Conservation (phyloP, 228 moss, liverwort and hornwort genomes). For the Sphagnum magellanicum region DNA sequence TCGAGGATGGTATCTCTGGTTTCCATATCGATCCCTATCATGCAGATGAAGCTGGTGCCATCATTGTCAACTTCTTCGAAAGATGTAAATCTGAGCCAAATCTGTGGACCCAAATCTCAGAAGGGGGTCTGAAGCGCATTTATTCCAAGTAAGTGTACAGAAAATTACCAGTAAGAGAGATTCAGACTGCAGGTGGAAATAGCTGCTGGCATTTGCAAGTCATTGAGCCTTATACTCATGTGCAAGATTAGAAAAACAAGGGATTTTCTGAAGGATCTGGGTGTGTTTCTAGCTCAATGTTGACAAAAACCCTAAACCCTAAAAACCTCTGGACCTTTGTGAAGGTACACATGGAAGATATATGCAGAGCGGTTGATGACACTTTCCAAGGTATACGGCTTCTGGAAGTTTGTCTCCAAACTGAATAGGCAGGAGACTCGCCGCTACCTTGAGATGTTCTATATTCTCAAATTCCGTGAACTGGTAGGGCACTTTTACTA, state of each 20-base stretch:
- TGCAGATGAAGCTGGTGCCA: conserved; percentile 36
- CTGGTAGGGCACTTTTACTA: conserved; percentile 31
- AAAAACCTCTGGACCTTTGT: not conserved
- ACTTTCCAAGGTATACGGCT: conserved; percentile 72
- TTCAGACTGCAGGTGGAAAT: too few relatives aligned
- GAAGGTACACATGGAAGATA: conserved; percentile 80
- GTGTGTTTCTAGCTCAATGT: too few relatives aligned
- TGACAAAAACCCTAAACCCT: too few relatives aligned
- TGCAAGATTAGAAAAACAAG: too few relatives aligned
- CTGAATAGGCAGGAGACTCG: conserved; percentile 61
- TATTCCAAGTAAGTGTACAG: conserved; percentile 35
- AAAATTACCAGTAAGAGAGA: too few relatives aligned
- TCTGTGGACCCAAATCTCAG: conserved; percentile 58
- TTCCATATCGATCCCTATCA: conserved; percentile 91
- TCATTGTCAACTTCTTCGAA: conserved; percentile 63
- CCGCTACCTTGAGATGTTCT: conserved; percentile 94
- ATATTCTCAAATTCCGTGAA: conserved; percentile 80
- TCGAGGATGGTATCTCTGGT: conserved; percentile 64
- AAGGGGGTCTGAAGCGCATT: conserved; percentile 73
- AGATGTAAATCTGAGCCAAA: conserved; percentile 26
- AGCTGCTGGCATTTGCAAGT: too few relatives aligned
- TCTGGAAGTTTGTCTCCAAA: conserved; percentile 95
- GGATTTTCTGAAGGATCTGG: too few relatives aligned
- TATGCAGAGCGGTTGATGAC: conserved; percentile 92
- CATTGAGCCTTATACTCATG: too few relatives aligned